Base-by-base conservation (phyloP, 257 asterid genomes). In the Anisodus acutangulus region DNA sequence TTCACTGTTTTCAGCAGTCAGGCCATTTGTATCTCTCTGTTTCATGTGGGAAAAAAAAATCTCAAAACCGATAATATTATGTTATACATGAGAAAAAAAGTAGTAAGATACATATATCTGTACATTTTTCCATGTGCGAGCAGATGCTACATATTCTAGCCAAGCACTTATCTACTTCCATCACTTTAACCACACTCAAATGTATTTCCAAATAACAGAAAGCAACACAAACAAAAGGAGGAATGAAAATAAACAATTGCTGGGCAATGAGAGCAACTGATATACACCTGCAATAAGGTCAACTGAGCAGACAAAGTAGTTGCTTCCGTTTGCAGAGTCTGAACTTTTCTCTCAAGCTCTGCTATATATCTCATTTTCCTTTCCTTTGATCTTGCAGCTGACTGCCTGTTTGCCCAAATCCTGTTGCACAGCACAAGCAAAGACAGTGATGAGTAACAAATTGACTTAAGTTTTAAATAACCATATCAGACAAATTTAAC, bases 401-500 rank as follows among this genome's bases (percentile, higher is more conserved):
- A 97, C 88, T 97, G 99, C 90, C 99, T 97, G 85, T 97, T 97
- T 72, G 99, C 99, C 98, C 99, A 97, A 86, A 97, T 94, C 92
- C 98, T 95, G 87, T 85, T 62, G 60, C 83, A 81, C 69, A 54
- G 57, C 12, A 82, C 60, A 35, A 86, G 16, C 54, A 9, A 12
- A 82, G 6, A 81, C 16, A 17, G 51, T 53, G 9, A 53, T 69
- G 78, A 69, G 45, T 39, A 69, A 67, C 74, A 35, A 35, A 37
- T 37, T 67, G 49, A 26, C 78, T 8, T 39, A 69, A 31, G n/a
- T 15, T 69, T 39, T 69, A 7, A 39, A 69, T 26, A 69, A 39
- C 53, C 3, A 69, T 2, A 69, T 69, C 53, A 69, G 31, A 39
- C 53, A 69, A 69, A 69, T 16, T 39, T 7, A 39, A 69, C 31